Conservation (phyloP, 2,329 filamentous ascomycete species). For the Aspergillus sojae region DNA sequence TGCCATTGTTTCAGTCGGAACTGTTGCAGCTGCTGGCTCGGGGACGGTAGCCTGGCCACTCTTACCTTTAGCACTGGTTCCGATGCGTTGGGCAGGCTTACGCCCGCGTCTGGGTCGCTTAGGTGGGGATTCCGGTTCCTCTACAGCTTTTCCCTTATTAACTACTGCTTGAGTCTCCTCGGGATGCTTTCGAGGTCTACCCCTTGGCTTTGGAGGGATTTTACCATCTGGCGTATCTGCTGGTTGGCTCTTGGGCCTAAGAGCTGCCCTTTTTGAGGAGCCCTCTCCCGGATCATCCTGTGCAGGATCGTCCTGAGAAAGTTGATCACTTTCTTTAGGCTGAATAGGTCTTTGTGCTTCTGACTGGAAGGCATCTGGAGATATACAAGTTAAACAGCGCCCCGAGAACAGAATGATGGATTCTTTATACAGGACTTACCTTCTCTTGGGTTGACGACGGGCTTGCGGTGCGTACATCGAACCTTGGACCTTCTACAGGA, state of each 20-base stretch:
- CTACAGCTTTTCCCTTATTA: neutral
- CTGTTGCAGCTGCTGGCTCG: neutral
- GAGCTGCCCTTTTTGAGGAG: neutral
- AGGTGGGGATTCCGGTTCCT: neutral
- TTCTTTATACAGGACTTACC: neutral
- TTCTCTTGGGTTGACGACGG: neutral
- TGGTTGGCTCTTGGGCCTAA: neutral
- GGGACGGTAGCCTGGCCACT: neutral
- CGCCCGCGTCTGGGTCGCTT: neutral
- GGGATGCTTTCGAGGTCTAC: neutral
- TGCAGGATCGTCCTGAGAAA: neutral
- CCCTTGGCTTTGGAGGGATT: neutral
- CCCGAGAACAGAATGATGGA: no score
- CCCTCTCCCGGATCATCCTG: neutral
- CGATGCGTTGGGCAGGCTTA: neutral
- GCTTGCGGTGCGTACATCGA: conserved; percentile 28
- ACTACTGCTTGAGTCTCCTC: neutral
- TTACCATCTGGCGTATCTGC: neutral
- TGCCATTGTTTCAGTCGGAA: neutral
- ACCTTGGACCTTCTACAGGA: conserved; percentile 30
- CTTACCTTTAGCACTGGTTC: neutral
- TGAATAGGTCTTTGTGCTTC: neutral
- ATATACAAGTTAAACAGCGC: neutral
- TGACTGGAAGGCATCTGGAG: neutral
- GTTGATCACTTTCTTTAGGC: neutral